These are phyloP conservation scores for Trichoderma sp. DNA, from an alignment of 2,329 filamentous ascomycete species.

Conservation along the genomic window DNA sequence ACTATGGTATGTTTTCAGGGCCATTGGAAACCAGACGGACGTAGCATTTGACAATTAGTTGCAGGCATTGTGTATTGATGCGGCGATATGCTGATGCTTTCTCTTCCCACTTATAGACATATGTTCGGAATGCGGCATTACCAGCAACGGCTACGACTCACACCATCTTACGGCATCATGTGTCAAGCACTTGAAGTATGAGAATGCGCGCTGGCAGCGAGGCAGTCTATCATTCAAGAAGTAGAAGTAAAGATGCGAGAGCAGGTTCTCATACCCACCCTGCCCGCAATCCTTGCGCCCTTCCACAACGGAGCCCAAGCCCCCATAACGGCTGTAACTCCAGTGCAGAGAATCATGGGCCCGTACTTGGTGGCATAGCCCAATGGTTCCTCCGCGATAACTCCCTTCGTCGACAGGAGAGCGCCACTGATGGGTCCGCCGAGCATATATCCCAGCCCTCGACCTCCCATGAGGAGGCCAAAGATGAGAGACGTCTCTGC, in stretches of 20 bases:
- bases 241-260: neutral
- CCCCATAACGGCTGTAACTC: conserved; percentile 38
- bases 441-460: conserved; percentile 63
- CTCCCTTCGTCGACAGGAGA: conserved; percentile 34
- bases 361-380: conserved; percentile 41
- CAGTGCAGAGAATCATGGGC: conserved; percentile 41
- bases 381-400: conserved; percentile 35
- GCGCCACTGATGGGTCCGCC: conserved; percentile 57
- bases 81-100: too few relatives aligned
- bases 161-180: neutral
- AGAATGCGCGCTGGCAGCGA: neutral
- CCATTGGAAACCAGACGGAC: too few relatives aligned
- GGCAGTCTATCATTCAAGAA: neutral
- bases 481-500: conserved; percentile 59
- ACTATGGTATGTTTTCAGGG: too few relatives aligned
- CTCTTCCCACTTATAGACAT: too few relatives aligned
- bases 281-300: neutral
- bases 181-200: neutral
- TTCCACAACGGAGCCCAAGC: conserved; percentile 45
- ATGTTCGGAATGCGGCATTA: too few relatives aligned
- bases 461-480: conserved; percentile 58
- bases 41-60: too few relatives aligned
- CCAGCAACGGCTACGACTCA: too few relatives aligned
- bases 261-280: neutral
- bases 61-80: too few relatives aligned